Conservation (phyloP, 2,329 filamentous ascomycete species). For the Diaporthe sp. region DNA sequence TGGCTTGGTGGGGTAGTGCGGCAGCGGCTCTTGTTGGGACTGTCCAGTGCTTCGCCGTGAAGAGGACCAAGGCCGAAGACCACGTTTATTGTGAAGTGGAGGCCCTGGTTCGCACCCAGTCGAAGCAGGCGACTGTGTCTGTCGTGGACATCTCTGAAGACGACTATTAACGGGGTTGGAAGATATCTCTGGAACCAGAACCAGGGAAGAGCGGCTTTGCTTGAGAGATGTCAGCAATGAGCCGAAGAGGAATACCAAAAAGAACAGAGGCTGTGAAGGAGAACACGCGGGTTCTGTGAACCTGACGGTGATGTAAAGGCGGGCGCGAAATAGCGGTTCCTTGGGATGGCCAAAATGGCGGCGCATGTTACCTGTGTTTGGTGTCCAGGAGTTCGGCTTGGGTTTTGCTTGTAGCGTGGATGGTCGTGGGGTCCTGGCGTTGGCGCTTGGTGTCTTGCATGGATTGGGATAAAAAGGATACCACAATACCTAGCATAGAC, state of each 20-base stretch:
- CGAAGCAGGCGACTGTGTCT: slow-evolving; percentile 32
- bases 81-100: slow-evolving; percentile 34
- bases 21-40: slow-evolving; percentile 69
- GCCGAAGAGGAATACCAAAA: not conserved
- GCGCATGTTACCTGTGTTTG: not conserved
- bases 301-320: not conserved
- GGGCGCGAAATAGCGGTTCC: not conserved
- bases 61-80: slow-evolving; percentile 47
- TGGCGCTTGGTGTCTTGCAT: slow-evolving; percentile 34
- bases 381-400: slow-evolving; percentile 3
- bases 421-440: not conserved
- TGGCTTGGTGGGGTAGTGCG: slow-evolving; percentile 75
- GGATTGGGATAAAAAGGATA: slow-evolving; percentile 24
- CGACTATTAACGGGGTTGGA: slow-evolving; percentile 11
- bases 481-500: slow-evolving; percentile 32
- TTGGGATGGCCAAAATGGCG: not conserved
- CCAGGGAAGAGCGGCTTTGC: not conserved
- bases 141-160: slow-evolving; percentile 26
- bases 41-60: slow-evolving; percentile 71
- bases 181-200: too few relatives aligned
- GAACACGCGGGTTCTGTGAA: not conserved
- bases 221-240: not conserved
- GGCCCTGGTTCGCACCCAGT: slow-evolving; percentile 27
- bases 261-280: not conserved
- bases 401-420: slow-evolving; percentile 2